A percentile compares a stretch with the other conserved stretches of the same genome.
phyloP scores from a whole-genome alignment of 192 early-diverging fungal species.

The Rhizophagus clarus region DNA sequence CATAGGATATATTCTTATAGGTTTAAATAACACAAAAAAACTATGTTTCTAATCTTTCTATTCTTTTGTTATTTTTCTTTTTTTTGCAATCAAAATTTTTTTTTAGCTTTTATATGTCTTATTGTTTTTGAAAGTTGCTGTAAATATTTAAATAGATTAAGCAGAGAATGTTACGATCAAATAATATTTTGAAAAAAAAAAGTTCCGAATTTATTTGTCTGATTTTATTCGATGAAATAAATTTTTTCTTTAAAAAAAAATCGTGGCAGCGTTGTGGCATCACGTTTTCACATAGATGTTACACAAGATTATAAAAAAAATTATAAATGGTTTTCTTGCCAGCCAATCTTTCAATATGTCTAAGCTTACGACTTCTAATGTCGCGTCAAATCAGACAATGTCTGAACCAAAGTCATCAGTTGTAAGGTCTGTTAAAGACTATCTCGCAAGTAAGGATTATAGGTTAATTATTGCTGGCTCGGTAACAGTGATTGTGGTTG shows the following conservation, averaged over 20 bases:
- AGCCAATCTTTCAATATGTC: not conserved
- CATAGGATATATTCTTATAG: not conserved
- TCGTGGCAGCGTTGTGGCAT: no score
- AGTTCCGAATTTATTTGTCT: not conserved
- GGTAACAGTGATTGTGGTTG: conserved; percentile 59
- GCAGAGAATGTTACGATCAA: not conserved
- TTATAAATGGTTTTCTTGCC: not conserved
- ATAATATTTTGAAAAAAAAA: not conserved
- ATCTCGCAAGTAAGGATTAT: conserved; percentile 64
- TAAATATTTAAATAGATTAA: conserved; percentile 20
- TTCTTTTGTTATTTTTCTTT: not conserved
- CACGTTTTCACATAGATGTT: not conserved
- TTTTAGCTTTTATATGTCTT: not conserved
- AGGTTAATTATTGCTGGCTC: conserved; percentile 70
- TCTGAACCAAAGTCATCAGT: not conserved
- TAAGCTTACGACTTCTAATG: not conserved
- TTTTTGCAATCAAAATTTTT: not conserved
- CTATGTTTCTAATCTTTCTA: not conserved
- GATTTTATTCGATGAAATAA: conserved; percentile 1
- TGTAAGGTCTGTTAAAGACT: conserved; percentile 45
- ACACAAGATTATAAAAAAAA: not conserved
- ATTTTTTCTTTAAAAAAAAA: no score
- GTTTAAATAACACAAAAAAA: not conserved
- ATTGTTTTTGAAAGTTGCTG: conserved; percentile 1
- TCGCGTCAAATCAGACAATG: conserved; percentile 16